Evolutionary conservation across 2,329 filamentous ascomycete genomes (phyloP).

Genomic region (Colletotrichum costaricense): DNA sequence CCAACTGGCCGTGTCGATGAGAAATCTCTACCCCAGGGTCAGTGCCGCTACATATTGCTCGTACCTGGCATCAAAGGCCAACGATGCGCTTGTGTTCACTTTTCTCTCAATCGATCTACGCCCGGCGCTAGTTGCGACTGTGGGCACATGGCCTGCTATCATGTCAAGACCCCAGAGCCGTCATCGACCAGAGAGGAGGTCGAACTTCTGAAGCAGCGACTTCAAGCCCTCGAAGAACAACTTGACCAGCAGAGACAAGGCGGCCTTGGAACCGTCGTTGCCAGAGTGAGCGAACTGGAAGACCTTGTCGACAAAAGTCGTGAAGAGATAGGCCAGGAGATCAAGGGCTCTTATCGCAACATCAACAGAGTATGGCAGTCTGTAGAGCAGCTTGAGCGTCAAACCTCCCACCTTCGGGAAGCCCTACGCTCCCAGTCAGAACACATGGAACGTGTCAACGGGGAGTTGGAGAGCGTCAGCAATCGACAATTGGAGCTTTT

Average conservation of each 20-base stretch:
- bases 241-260: conserved; percentile 50
- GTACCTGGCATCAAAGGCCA: conserved; percentile 67
- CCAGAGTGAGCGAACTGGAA: conserved; percentile 62
- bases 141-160: conserved; percentile 70
- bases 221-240: conserved; percentile 57
- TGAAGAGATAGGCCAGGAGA: conserved; percentile 62
- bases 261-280: conserved; percentile 52
- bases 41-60: conserved; percentile 69
- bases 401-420: conserved; percentile 48
- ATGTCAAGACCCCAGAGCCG: conserved; percentile 59
- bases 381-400: conserved; percentile 57
- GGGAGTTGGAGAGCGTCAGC: conserved; percentile 56
- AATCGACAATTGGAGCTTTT: conserved; percentile 61
- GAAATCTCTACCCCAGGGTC: conserved; percentile 63
- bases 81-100: conserved; percentile 69
- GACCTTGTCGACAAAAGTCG: conserved; percentile 64
- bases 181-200: conserved; percentile 58
- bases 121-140: conserved; percentile 68
- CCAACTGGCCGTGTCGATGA: conserved; percentile 50
- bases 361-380: conserved; percentile 65
- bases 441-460: conserved; percentile 53
- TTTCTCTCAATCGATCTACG: conserved; percentile 63
- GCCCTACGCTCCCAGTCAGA: conserved; percentile 53
- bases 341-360: conserved; percentile 66
- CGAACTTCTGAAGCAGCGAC: conserved; percentile 59